Evolutionary conservation across 495 filamentous ascomycete genomes (phyloP).

Genomic region (Antarctomyces pellizariae): DNA sequence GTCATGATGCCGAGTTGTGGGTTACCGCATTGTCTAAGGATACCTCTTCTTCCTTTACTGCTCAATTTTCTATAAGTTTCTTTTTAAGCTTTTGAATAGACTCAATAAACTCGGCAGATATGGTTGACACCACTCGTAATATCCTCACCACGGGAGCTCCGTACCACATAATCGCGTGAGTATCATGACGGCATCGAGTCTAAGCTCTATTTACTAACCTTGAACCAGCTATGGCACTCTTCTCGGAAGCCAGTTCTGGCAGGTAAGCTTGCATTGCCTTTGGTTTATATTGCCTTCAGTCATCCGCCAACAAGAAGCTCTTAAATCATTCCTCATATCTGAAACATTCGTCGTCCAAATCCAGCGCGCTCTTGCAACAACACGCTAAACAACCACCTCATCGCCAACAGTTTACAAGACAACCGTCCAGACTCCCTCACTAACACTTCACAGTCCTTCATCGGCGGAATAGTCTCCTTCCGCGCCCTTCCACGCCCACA

Average conservation of each 20-base stretch:
- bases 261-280: conserved; percentile 36
- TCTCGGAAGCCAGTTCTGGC: conserved; percentile 56
- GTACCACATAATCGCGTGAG: conserved; percentile 57
- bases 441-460: conserved; percentile 35
- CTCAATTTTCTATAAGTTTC: too few relatives aligned
- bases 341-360: too few relatives aligned
- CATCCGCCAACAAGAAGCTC: too few relatives aligned
- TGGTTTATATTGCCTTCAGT: too few relatives aligned
- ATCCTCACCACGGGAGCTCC: conserved; percentile 35
- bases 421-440: conserved; percentile 1
- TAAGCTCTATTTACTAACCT: conserved; percentile 4
- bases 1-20: too few relatives aligned
- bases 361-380: background rate
- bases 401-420: too few relatives aligned
- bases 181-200: conserved; percentile 2
- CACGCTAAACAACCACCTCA: conserved; percentile 4
- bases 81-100: too few relatives aligned
- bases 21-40: too few relatives aligned
- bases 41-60: too few relatives aligned
- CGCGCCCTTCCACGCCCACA: conserved; percentile 49
- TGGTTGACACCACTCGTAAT: too few relatives aligned
- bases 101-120: too few relatives aligned
- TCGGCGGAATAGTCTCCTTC: conserved; percentile 54
- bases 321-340: too few relatives aligned
- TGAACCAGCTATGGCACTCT: conserved; percentile 48